Conservation (phyloP, 371 early-diverging fungal species). For the Apophysomyces sp. region DNA sequence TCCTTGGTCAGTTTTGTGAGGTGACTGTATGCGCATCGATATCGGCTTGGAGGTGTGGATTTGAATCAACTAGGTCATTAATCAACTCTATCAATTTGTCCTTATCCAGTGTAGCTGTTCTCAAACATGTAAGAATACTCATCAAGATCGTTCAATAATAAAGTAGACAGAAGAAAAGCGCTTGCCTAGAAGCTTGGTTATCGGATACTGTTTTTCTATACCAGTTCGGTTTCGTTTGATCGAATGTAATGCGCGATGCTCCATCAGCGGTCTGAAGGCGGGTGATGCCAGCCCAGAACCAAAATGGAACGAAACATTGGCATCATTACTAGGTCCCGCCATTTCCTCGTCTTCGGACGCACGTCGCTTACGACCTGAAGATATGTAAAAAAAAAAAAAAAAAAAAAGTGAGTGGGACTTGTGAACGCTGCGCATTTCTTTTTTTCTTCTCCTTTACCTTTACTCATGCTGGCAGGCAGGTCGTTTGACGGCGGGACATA, state of each 20-base stretch:
- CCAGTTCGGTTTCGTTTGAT: slow-evolving; percentile 13
- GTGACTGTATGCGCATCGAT: slow-evolving; percentile 4
- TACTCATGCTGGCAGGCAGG: not conserved
- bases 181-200: slow-evolving; percentile 16
- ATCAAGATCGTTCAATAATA: not conserved
- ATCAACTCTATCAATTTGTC: slow-evolving; percentile 19
- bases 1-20: not conserved
- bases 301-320: not conserved
- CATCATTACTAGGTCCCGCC: not conserved
- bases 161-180: not conserved
- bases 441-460: not conserved
- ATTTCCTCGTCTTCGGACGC: slow-evolving; percentile 15
- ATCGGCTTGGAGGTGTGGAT: slow-evolving; percentile 17
- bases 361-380: slow-evolving; percentile 5
- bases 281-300: not conserved
- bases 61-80: slow-evolving; percentile 16
- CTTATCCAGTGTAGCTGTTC: slow-evolving; percentile 18
- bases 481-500: slow-evolving; percentile 22
- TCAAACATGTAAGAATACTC: not conserved
- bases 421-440: not conserved
- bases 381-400: not conserved
- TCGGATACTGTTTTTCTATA: slow-evolving; percentile 16
- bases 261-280: not conserved
- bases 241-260: not conserved
- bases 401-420: not conserved